Base-by-base conservation (phyloP, 176 grass and related monocot genomes). In the Triticum turgidum region DNA sequence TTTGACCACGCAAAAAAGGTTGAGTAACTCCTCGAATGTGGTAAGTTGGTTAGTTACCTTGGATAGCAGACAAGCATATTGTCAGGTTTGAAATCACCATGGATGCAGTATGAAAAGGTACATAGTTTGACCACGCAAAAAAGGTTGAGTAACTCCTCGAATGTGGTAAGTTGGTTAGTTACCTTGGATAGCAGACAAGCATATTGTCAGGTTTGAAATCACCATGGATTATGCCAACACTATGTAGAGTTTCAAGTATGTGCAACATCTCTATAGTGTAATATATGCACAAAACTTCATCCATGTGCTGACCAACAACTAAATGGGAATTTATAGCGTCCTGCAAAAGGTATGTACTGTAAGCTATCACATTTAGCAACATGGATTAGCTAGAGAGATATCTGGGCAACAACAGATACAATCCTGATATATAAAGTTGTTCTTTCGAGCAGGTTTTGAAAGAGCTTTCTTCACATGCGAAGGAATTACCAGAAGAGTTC, bases 121-220 rank as follows among this genome's bases (percentile, higher is more conserved):
- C 51, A 18, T 2, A 54, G 15, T 54, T 54, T 54, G 54, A 59
- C 18, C 18, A 21, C 7, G 54, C 54, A 9, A 27, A 84, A n/a
- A n/a, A 13, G 32, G 39, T 34, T 69, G 61, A 59, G 34, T 67
- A 42, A 45, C 14, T 85, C 61, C 13, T 78, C 42, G 4, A 34
- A 18, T 11, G 17, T 58, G 9, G 3, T 78, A 83, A 72, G 52
- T 70, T 86, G 9, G 22, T 76, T 80, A 5, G 67, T 84, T 94
- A 98, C 97, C 93, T 93, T 77, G 87, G 85, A 61, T 98, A 98
- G 59, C 90, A 88, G 39, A 98, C 87, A 58, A 98, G 90, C 33
- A 98, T 86, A 92, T 98, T 98, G 74, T 98, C 93, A 61, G 97
- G 97, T 65, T 98, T 98, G 67, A 98, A 96, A 90, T 98, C 94